Evolutionary conservation across 352 stramenopile species (phyloP).

Genomic region (Phytophthora pseudosyringae): DNA sequence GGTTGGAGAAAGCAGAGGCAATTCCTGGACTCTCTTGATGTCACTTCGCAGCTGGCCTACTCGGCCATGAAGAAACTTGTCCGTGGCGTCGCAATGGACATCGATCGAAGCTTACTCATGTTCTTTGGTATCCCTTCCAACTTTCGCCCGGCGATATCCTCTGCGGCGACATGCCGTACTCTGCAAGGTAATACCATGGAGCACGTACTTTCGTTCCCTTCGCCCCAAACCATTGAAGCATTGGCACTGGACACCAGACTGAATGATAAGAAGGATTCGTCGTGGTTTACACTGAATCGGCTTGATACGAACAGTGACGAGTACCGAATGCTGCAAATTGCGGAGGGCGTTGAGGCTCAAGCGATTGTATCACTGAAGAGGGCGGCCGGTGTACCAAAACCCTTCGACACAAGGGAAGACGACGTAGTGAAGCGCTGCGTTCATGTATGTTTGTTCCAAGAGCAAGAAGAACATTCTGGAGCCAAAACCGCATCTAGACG

Average conservation of each 20-base stretch:
- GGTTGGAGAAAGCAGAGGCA: slow-evolving; percentile 38
- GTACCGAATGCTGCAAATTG: slow-evolving; percentile 53
- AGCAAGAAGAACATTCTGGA: slow-evolving; percentile 44
- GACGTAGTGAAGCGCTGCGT: slow-evolving; percentile 85
- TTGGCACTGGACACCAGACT: slow-evolving; percentile 43
- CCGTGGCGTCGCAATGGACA: slow-evolving; percentile 64
- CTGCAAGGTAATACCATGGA: slow-evolving; percentile 71
- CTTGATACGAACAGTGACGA: slow-evolving; percentile 44
- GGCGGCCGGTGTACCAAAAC: slow-evolving; percentile 71
- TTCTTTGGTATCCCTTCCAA: slow-evolving; percentile 85
- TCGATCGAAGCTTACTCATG: slow-evolving; percentile 73
- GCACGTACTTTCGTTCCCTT: slow-evolving; percentile 74
- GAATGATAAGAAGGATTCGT: slow-evolving; percentile 41
- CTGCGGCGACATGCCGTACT: slow-evolving; percentile 47
- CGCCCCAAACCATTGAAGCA: slow-evolving; percentile 64
- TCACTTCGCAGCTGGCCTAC: slow-evolving; percentile 52
- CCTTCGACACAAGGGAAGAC: slow-evolving; percentile 77
- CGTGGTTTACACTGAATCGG: slow-evolving; percentile 32
- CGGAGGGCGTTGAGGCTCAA: slow-evolving; percentile 58
- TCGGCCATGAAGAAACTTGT: slow-evolving; percentile 84
- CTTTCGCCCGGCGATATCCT: slow-evolving; percentile 74
- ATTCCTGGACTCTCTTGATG: slow-evolving; percentile 52
- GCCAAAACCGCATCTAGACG: slow-evolving; percentile 15
- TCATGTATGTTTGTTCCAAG: slow-evolving; percentile 79
- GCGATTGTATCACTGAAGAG: slow-evolving; percentile 81